Percentiles rank a stretch among this genome's conserved stretches.
Conservation (phyloP, 257 asterid species). For the Solanum ahanhuiri region DNA sequence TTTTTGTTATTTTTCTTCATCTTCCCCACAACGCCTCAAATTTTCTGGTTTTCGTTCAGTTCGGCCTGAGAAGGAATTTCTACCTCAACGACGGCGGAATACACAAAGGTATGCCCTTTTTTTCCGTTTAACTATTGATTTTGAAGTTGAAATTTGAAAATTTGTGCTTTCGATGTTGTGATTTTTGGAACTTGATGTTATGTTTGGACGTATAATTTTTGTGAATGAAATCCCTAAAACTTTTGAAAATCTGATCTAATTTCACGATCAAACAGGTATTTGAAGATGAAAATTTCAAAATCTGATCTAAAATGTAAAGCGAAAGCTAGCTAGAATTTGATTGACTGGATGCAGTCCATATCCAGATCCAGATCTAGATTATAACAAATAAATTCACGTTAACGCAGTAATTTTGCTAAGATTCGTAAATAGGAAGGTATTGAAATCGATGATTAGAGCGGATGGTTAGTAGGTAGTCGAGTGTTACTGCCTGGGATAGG, state of each 20-base stretch:
- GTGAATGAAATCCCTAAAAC: background rate
- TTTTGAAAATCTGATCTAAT: background rate
- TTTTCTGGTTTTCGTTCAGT: background rate
- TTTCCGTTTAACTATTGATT: background rate
- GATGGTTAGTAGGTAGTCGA: background rate
- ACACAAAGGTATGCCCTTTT: background rate
- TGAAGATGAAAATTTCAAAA: background rate
- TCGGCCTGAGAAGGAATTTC: background rate
- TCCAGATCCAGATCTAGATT: background rate
- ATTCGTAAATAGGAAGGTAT: background rate
- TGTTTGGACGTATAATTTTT: background rate
- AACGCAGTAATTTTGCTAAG: background rate
- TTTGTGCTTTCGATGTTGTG: background rate
- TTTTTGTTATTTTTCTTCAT: background rate
- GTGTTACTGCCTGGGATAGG: background rate
- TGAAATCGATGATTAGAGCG: background rate
- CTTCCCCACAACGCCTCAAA: background rate
- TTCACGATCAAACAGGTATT: background rate
- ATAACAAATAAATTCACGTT: background rate
- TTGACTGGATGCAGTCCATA: background rate
- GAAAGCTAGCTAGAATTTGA: background rate
- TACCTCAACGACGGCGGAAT: background rate
- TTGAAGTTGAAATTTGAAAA: background rate
- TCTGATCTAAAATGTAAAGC: background rate
- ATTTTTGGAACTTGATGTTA: background rate